Evolutionary conservation across 1,284 basidiomycete genomes (phyloP).

Genomic region (Fomes fomentarius): DNA sequence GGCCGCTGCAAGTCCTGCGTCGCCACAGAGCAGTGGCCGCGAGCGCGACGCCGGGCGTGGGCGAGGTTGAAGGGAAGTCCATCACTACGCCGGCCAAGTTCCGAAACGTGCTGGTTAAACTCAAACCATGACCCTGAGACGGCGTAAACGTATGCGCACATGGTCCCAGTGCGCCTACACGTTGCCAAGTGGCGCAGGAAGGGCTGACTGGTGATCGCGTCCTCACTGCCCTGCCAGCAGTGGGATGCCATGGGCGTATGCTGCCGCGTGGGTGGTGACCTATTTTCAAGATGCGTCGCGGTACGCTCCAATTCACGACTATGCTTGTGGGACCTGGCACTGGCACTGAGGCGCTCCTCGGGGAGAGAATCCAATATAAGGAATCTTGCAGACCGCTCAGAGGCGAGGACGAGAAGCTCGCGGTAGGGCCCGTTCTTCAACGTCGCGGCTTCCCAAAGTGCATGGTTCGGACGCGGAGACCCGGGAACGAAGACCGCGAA

Average conservation of each 20-base stretch:
- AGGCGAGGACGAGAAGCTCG: slow-evolving; percentile 23
- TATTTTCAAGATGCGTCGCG: slow-evolving; percentile 54
- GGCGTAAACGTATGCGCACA: slow-evolving; percentile 14
- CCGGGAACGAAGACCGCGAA: background rate
- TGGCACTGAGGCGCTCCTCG: slow-evolving; percentile 26
- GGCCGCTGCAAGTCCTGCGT: no score
- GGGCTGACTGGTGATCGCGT: slow-evolving; percentile 44
- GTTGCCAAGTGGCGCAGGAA: slow-evolving; percentile 52
- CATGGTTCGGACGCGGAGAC: background rate
- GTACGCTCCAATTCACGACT: no score
- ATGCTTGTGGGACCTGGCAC: no score
- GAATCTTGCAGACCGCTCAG: no score
- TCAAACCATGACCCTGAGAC: no score
- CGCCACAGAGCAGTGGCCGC: no score
- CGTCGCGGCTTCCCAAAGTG: slow-evolving; percentile 6
- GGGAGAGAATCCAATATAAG: no score
- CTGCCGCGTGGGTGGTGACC: slow-evolving; percentile 47
- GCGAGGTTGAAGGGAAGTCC: no score
- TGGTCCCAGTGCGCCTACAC: slow-evolving; percentile 22
- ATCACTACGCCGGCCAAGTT: no score
- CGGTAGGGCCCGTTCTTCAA: slow-evolving; percentile 27
- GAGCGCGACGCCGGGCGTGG: no score
- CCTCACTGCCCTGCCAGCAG: slow-evolving; percentile 43
- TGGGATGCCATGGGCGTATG: slow-evolving; percentile 19
- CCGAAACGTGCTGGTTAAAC: no score